Base-by-base conservation (phyloP, 257 asterid species). In the Sherardia arvensis region DNA sequence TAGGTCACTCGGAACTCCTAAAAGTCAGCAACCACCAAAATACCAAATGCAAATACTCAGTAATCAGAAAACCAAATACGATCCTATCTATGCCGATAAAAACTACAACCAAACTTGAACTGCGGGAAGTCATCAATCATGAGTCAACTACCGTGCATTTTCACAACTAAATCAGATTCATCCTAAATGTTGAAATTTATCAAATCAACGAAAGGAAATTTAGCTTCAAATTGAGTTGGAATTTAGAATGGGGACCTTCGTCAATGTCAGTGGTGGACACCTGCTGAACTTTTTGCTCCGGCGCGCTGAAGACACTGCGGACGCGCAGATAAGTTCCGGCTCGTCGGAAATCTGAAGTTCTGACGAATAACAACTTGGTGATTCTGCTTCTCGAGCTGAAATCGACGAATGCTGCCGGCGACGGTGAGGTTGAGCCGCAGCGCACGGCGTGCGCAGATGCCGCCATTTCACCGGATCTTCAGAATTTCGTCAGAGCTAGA, bases 261-360 rank as follows among this genome's bases (percentile, higher is more conserved):
- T 33, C 53, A 53, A 48, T 3, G 38, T 81, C 75, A 30, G 86
- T 25, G 56, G 75, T 54, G 54, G 83, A 71, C 68, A 78, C 83
- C 49, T 69, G 69, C 48, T 74, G 48, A 26, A 59, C 63, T 59
- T 23, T 71, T 49, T 79, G 91, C 79, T 68, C 78, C 28, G 82
- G 77, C 58, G 80, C 76, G 61, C 82, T 70, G 51, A 83, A 78
- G 55, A 80, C 79, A 58, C 77, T 83, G 66, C 75, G 81, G 51
- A 85, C 78, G 55, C 73, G 64, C 34, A 80, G 77, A n/a, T 74
- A 66, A 67, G 85, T 79, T 47, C 79, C 77, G 7, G 48, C 69
- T 77, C 80, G 69, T 17, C 33, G 73, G 32, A 59, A 57, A 36
- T 27, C 55, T 2, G 71, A 30, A n/a, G 40, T 73, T 56, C 60